A percentile compares a stretch with the other conserved stretches of the same genome.
phyloP scores from a whole-genome alignment of 2,329 filamentous ascomycete genomes.

The Exophiala oligosperma region DNA sequence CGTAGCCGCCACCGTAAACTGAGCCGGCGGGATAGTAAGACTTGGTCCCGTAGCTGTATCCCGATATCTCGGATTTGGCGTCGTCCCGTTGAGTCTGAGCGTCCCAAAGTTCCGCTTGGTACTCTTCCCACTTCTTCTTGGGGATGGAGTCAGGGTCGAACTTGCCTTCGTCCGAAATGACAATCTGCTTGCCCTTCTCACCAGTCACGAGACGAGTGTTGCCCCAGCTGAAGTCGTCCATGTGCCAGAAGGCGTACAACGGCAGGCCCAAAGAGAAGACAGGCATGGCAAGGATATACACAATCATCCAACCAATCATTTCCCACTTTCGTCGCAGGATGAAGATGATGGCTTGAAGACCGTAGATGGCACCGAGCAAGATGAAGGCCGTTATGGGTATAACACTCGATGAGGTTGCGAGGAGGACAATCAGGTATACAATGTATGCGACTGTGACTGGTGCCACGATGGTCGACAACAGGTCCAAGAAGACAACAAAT shows the following conservation, averaged over 20 bases:
- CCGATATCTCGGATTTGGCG: constrained; percentile 82
- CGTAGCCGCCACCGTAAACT: constrained; percentile 63
- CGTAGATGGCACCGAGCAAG: constrained; percentile 91
- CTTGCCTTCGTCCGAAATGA: constrained; percentile 96
- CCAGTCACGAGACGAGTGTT: constrained; percentile 97
- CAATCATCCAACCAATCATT: constrained; percentile 99
- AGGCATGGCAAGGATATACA: constrained; percentile 88
- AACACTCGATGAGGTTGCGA: constrained; percentile 61
- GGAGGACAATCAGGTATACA: constrained; percentile 77
- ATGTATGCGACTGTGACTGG: constrained; percentile 91
- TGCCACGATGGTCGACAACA: constrained; percentile 87
- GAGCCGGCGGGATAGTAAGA: constrained; percentile 62
- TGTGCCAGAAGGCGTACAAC: constrained; percentile 96
- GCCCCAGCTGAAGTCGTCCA: constrained; percentile 99
- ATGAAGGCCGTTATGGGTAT: constrained; percentile 86
- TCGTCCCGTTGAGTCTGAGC: constrained; percentile 82
- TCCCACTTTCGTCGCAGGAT: constrained; percentile 97
- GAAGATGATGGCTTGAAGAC: constrained; percentile 95
- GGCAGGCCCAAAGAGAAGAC: constrained; percentile 89
- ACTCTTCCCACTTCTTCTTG: constrained; percentile 99
- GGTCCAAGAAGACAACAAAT: constrained; percentile 92
- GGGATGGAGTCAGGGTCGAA: constrained; percentile 92
- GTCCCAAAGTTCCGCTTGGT: constrained; percentile 97
- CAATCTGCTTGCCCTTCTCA: constrained; percentile 86
- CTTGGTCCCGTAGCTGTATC: constrained; percentile 91